A percentile compares a stretch with the other conserved stretches of the same genome.
These are phyloP conservation scores for Lactarius trivialis DNA, from an alignment of 768 basidiomycete genomes.

Conservation along the genomic window DNA sequence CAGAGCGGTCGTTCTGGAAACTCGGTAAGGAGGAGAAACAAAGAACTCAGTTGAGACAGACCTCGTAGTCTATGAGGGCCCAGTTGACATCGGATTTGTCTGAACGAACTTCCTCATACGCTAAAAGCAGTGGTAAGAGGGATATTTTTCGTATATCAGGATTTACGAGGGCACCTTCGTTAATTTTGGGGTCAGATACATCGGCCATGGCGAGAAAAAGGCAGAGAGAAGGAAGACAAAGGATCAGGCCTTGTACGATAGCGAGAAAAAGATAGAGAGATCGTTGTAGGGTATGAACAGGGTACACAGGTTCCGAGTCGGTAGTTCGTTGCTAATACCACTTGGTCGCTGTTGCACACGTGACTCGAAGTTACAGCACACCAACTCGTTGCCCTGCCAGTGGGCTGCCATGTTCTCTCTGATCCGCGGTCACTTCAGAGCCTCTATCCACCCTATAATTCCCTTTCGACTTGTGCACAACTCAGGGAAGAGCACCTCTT, in stretches of 20 bases:
- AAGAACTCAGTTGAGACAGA: slow-evolving; percentile 28
- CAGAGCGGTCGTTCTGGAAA: slow-evolving; percentile 60
- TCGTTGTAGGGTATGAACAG: neutral
- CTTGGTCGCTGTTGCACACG: neutral
- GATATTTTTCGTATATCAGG: too few relatives aligned
- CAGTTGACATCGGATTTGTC: slow-evolving; percentile 87
- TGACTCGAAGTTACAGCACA: neutral
- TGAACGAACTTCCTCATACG: slow-evolving; percentile 80
- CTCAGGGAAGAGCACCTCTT: neutral
- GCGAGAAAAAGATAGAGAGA: slow-evolving; percentile 5
- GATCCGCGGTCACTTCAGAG: neutral
- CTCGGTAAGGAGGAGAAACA: neutral
- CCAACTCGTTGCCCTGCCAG: too few relatives aligned
- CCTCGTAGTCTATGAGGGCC: slow-evolving; percentile 87
- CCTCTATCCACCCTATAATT: neutral
- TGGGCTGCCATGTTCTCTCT: slow-evolving; percentile 5
- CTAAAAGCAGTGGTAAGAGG: slow-evolving; percentile 34
- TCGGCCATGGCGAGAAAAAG: slow-evolving; percentile 19
- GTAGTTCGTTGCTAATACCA: neutral
- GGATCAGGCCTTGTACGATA: slow-evolving; percentile 2
- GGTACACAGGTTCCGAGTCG: neutral
- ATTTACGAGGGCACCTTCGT: slow-evolving; percentile 14
- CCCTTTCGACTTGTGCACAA: neutral
- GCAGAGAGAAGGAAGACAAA: neutral
- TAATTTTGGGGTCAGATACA: slow-evolving; percentile 23